Conservation (phyloP, 345 rosid species). For the Populus simonii region DNA sequence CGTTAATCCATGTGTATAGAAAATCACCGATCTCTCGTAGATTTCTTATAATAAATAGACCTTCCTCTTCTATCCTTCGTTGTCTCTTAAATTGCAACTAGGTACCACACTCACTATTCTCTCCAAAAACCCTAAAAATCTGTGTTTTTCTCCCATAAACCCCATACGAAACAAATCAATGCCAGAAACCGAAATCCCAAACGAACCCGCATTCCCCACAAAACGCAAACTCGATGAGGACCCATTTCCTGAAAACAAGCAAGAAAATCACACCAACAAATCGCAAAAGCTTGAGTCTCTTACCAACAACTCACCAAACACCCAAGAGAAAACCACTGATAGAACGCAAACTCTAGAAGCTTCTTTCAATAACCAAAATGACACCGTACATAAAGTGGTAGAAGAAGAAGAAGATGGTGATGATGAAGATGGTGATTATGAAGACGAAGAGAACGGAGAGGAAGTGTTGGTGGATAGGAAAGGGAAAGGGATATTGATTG, state of each 20-base stretch:
- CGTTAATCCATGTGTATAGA: no score
- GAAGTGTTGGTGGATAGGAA: conserved; percentile 25
- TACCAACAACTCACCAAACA: conserved; percentile 1
- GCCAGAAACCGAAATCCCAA: conserved; percentile 48
- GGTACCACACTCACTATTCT: neutral
- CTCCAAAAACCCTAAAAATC: conserved; percentile 4
- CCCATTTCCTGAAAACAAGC: conserved; percentile 2
- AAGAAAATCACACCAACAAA: conserved; percentile 32
- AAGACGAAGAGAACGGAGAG: conserved; percentile 32
- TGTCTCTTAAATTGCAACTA: neutral
- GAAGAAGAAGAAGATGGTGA: conserved; percentile 8
- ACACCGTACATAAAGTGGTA: conserved; percentile 5
- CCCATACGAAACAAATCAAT: conserved; percentile 28
- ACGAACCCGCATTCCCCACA: conserved; percentile 48
- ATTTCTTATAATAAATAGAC: neutral
- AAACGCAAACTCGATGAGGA: conserved; percentile 55
- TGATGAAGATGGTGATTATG: conserved; percentile 11
- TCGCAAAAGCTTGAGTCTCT: conserved; percentile 36
- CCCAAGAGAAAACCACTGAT: neutral
- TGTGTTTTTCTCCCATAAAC: neutral
- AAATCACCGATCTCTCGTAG: no score
- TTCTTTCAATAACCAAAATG: neutral
- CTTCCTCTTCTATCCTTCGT: neutral
- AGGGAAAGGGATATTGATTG: conserved; percentile 34
- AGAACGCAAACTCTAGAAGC: neutral